A percentile compares a stretch with the other conserved stretches of the same genome.
Evolutionary conservation across 306 rosid genomes (phyloP).

Genomic region (Neltuma alba): DNA sequence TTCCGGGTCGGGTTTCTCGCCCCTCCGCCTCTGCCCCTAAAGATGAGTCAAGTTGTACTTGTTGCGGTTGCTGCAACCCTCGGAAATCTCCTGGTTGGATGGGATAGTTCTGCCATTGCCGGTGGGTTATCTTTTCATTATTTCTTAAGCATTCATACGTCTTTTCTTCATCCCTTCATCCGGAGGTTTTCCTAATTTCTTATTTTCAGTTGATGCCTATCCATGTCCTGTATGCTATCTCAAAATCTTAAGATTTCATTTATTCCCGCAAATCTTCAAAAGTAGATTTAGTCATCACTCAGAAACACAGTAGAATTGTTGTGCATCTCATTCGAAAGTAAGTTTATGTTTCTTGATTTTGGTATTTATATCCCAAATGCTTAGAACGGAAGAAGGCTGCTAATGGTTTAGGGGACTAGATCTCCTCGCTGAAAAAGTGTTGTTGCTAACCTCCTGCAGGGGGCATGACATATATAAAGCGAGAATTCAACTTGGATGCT

Average conservation of each 20-base stretch:
- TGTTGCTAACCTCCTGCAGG: slow-evolving; percentile 54
- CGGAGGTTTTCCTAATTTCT: neutral
- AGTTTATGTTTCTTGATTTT: neutral
- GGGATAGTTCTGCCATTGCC: slow-evolving; percentile 98
- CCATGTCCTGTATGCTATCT: neutral
- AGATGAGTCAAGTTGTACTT: slow-evolving; percentile 78
- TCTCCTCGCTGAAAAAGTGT: slow-evolving; percentile 19
- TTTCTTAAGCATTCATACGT: too few species aligned
- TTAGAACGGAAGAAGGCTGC: neutral
- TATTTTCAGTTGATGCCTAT: neutral
- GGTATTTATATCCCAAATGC: neutral
- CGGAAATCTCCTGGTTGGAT: slow-evolving; percentile 84
- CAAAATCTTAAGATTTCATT: neutral
- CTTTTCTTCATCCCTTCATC: neutral
- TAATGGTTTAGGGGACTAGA: neutral
- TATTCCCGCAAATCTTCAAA: neutral
- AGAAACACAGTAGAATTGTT: neutral
- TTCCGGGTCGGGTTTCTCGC: neutral
- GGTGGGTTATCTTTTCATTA: slow-evolving; percentile 45
- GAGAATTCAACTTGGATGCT: slow-evolving; percentile 67
- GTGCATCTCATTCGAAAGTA: neutral
- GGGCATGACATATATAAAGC: slow-evolving; percentile 80
- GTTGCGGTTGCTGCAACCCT: slow-evolving; percentile 91
- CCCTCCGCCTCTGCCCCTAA: neutral
- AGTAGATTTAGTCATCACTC: neutral